Conservation (phyloP, 352 stramenopile genomes). For the Phytophthora hibernalis region DNA sequence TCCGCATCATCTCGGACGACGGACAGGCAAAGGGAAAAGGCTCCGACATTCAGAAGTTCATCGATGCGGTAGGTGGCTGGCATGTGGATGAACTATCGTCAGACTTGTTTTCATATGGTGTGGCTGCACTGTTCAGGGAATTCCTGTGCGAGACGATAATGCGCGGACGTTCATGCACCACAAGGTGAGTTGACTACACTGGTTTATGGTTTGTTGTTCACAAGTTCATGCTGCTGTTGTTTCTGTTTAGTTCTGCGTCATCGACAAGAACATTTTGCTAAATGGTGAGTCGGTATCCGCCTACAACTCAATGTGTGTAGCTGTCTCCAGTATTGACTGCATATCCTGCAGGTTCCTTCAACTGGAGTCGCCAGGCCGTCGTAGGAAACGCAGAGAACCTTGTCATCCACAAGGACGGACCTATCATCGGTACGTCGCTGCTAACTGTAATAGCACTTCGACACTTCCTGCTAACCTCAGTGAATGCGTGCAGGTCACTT, state of each 20-base stretch:
- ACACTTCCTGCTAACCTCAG: not conserved
- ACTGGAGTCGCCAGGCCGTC: constrained; percentile 77
- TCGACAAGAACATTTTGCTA: constrained; percentile 64
- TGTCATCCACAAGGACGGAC: constrained; percentile 56
- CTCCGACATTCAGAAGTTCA: constrained; percentile 80
- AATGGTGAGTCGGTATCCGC: constrained; percentile 45
- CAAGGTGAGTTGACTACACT: constrained; percentile 57
- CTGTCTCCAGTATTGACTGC: no score
- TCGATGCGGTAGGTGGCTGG: constrained; percentile 53
- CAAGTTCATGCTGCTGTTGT: constrained; percentile 5
- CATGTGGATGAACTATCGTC: not conserved
- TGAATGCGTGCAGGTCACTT: constrained; percentile 46
- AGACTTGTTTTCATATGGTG: constrained; percentile 1
- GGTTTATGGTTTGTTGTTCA: no score
- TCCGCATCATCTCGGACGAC: constrained; percentile 78
- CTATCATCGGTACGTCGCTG: constrained; percentile 52
- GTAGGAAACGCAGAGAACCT: constrained; percentile 74
- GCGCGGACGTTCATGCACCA: constrained; percentile 73
- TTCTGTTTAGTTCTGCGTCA: constrained; percentile 65
- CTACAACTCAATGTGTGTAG: no score
- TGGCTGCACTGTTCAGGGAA: constrained; percentile 49
- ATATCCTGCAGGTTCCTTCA: constrained; percentile 76
- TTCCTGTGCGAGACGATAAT: constrained; percentile 68
- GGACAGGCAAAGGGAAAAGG: constrained; percentile 60
- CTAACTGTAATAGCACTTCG: not conserved